Evolutionary conservation across 1,284 basidiomycete species (phyloP), one percentile per base, ranked within the genome.

Genomic region (Trametes sp.): DNA sequence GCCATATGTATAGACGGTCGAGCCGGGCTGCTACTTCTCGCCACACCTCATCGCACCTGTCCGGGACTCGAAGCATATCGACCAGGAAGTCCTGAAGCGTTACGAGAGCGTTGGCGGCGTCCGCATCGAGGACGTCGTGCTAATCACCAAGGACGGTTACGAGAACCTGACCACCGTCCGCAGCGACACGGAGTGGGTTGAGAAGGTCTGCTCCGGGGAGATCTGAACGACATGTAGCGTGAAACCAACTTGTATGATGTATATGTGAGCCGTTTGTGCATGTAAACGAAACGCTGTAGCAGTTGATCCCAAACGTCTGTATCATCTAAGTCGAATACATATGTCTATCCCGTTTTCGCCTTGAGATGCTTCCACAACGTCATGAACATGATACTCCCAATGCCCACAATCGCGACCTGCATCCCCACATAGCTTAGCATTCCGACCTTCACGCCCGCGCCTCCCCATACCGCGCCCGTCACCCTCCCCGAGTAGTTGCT

Each of bases 1-100:
- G 16, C 14, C n/a, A 0, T 8, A 23, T 10, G 23, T 6, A 23
- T 53, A 72, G 69, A 72, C 70, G 0, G 90, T 96, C 28, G 95
- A 98, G 71, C 95, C 95, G 0, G 95, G 95, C 0, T 88, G 89
- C 70, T 96, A 96, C 76, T 95, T 95, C 80, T 89, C 90, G 4
- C 88, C 90, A 1, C 88, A 93, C 69, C 81, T 95, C 24, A 80
- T 96, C 41, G 84, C 86, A 2, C 79, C 86, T n/a, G 81, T 91
- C 48, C 84, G 87, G 9, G 79, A 86, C 61, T 93, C 89, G 8
- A 82, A 82, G 61, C 85, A 88, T 68, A 87, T 97, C 65, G 81
- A 96, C 71, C 82, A 86, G 16, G 87, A 86, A 2, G 83, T 91
- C 13, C 80, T 97, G 61, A 84, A 85, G 73, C 79, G 78, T 66